Percentiles rank a stretch among this genome's conserved stretches.
Conservation (phyloP, 176 grass and related monocot species). For the Guadua angustifolia region DNA sequence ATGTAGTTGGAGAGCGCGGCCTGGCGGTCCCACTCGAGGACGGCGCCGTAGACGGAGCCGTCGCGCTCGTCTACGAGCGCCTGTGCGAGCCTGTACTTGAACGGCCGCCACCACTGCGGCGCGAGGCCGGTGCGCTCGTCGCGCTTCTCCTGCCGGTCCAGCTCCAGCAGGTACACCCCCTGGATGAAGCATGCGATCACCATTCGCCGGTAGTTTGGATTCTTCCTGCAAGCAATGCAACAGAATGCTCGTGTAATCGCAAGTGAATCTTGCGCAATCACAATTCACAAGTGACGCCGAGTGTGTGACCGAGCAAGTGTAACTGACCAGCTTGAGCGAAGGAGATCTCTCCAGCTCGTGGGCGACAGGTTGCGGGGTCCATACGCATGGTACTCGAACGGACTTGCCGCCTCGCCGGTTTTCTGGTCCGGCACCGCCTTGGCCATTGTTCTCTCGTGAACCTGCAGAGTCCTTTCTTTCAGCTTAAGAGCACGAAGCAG, state of each 20-base stretch:
- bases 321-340: constrained; percentile 74
- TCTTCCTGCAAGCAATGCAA: constrained; percentile 54
- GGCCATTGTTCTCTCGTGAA: constrained; percentile 34
- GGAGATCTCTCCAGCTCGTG: constrained; percentile 71
- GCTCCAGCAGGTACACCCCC: constrained; percentile 76
- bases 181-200: constrained; percentile 92
- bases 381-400: constrained; percentile 65
- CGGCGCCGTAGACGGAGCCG: constrained; percentile 77
- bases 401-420: constrained; percentile 1
- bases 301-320: neutral
- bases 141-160: constrained; percentile 81
- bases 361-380: constrained; percentile 70
- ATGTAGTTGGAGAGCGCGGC: constrained; percentile 56
- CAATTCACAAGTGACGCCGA: neutral
- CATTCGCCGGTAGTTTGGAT: constrained; percentile 70
- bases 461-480: neutral
- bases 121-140: constrained; percentile 58
- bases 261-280: no score
- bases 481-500: neutral
- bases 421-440: constrained; percentile 30
- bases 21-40: constrained; percentile 79
- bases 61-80: constrained; percentile 8
- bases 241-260: neutral
- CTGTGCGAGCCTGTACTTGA: constrained; percentile 59
- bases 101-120: constrained; percentile 82